phyloP scores from a whole-genome alignment of 2,329 filamentous ascomycete genomes.

The Colletotrichum tropicicola region DNA sequence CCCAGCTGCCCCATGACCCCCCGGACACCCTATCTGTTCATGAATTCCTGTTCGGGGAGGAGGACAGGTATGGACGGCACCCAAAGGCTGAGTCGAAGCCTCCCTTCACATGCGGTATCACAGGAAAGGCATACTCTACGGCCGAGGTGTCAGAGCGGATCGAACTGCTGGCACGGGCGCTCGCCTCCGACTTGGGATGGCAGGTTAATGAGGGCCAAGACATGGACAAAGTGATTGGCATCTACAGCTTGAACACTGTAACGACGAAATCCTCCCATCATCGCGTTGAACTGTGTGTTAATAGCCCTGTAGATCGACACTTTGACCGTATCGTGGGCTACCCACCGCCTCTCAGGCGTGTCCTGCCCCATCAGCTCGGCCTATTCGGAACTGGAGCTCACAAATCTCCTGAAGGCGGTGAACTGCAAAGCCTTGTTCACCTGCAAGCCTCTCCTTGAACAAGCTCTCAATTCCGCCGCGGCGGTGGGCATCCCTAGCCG shows the following conservation, averaged over 20 bases:
- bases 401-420: slow-evolving; percentile 72
- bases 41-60: slow-evolving; percentile 74
- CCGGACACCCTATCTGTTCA: slow-evolving; percentile 74
- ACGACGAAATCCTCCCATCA: slow-evolving; percentile 6
- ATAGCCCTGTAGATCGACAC: slow-evolving; percentile 70
- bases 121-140: slow-evolving; percentile 69
- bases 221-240: slow-evolving; percentile 79
- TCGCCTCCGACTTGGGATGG: slow-evolving; percentile 70
- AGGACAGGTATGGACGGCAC: slow-evolving; percentile 67
- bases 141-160: slow-evolving; percentile 72
- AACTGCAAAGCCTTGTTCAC: slow-evolving; percentile 76
- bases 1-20: slow-evolving; percentile 21
- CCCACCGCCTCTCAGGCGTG: slow-evolving; percentile 74
- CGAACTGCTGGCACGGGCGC: slow-evolving; percentile 64
- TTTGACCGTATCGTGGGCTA: slow-evolving; percentile 72
- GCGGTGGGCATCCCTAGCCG: slow-evolving; percentile 69
- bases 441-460: slow-evolving; percentile 71
- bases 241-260: slow-evolving; percentile 77
- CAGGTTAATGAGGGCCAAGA: slow-evolving; percentile 74
- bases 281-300: slow-evolving; percentile 43
- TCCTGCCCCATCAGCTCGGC: slow-evolving; percentile 75
- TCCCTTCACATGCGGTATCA: slow-evolving; percentile 78
- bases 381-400: slow-evolving; percentile 73
- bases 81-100: slow-evolving; percentile 67
- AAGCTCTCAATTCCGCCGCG: slow-evolving; percentile 70